Evolutionary conservation across 169 alveolate genomes (phyloP).

Genomic region (Theileria orientalis): DNA sequence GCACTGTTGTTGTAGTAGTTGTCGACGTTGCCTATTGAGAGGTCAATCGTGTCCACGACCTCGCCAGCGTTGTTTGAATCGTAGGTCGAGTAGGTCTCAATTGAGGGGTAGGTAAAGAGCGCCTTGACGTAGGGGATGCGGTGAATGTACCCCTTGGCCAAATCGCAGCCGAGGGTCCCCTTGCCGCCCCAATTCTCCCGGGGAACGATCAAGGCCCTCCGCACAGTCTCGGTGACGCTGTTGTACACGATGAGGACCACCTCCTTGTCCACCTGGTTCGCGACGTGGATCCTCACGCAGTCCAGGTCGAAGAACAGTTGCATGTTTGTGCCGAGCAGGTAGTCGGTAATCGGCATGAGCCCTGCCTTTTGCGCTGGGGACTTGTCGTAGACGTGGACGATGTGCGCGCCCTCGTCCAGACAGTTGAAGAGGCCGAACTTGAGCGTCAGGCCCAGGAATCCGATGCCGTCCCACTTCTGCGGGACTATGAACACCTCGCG

Average conservation of each 20-base stretch:
- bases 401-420: slow-evolving; percentile 71
- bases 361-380: slow-evolving; percentile 70
- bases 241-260: slow-evolving; percentile 62
- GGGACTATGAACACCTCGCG: slow-evolving; percentile 67
- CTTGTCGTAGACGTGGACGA: slow-evolving; percentile 58
- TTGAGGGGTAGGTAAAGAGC: slow-evolving; percentile 17
- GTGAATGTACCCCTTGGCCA: slow-evolving; percentile 65
- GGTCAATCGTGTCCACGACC: slow-evolving; percentile 5
- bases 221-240: slow-evolving; percentile 50
- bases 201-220: slow-evolving; percentile 57
- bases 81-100: not conserved
- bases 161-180: slow-evolving; percentile 72
- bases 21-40: slow-evolving; percentile 1
- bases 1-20: not conserved
- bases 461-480: slow-evolving; percentile 76
- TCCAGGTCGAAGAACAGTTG: slow-evolving; percentile 59
- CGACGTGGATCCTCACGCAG: slow-evolving; percentile 54
- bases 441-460: slow-evolving; percentile 72
- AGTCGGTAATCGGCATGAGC: slow-evolving; percentile 66
- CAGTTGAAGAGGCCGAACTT: slow-evolving; percentile 65
- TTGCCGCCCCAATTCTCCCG: slow-evolving; percentile 64
- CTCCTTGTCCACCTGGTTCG: slow-evolving; percentile 56
- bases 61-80: not conserved
- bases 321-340: slow-evolving; percentile 61
- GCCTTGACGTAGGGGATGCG: slow-evolving; percentile 61